Percentiles rank a stretch among this genome's conserved stretches.
These are phyloP conservation scores for Xylaria nigripes DNA, from an alignment of 495 filamentous ascomycete genomes.

Conservation along the genomic window DNA sequence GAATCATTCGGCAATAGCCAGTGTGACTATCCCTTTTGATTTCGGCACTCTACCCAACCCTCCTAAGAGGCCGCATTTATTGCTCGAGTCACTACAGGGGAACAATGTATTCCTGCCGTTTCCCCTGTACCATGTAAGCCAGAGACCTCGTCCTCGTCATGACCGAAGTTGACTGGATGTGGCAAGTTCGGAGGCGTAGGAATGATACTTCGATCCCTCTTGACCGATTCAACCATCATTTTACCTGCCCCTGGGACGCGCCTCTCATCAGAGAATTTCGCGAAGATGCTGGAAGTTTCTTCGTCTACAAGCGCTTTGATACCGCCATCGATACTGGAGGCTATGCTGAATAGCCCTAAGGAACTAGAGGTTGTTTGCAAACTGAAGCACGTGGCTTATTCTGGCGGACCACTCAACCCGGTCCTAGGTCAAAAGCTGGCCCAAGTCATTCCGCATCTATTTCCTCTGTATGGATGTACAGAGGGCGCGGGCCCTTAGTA, in stretches of 20 bases:
- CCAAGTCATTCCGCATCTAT: slow-evolving; percentile 19
- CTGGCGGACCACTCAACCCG: slow-evolving; percentile 23
- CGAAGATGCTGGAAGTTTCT: slow-evolving; percentile 15
- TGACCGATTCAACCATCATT: slow-evolving; percentile 10
- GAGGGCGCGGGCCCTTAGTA: slow-evolving; percentile 20
- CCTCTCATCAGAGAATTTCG: slow-evolving; percentile 17
- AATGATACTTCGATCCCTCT: slow-evolving; percentile 2
- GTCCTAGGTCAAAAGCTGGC: slow-evolving; percentile 16
- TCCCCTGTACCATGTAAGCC: slow-evolving; percentile 5
- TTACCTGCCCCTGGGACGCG: slow-evolving; percentile 17
- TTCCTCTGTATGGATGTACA: slow-evolving; percentile 20
- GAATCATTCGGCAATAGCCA: slow-evolving; percentile 19
- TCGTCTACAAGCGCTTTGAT: slow-evolving; percentile 17
- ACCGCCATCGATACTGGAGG: slow-evolving; percentile 20
- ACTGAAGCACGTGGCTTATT: slow-evolving; percentile 20
- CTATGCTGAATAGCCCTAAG: slow-evolving; percentile 16
- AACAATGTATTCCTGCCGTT: slow-evolving; percentile 6
- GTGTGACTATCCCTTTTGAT: slow-evolving; percentile 15
- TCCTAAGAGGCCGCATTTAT: slow-evolving; percentile 12
- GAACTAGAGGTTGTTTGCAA: slow-evolving; percentile 14
- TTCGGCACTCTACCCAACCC: slow-evolving; percentile 13
- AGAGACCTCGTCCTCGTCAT: neutral
- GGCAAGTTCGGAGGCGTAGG: slow-evolving; percentile 6
- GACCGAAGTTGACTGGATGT: neutral
- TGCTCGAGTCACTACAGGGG: neutral